A percentile compares a stretch with the other conserved stretches of the same genome.
phyloP scores from a whole-genome alignment of 306 rosid genomes.

The Vigna nakashimae region DNA sequence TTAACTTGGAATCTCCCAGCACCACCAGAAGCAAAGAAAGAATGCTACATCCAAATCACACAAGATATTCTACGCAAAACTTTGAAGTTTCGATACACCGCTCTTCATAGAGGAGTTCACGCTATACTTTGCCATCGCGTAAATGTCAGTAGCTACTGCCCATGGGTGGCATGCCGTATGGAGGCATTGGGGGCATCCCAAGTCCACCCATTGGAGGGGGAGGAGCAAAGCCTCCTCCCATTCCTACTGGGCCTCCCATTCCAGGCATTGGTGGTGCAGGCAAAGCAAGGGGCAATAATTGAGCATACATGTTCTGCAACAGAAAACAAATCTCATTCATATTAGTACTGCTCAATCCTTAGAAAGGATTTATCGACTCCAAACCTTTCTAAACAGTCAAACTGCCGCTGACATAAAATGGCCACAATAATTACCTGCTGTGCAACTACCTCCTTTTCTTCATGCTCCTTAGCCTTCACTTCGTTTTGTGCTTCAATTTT shows the following conservation, averaged over 20 bases:
- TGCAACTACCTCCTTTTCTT: slow-evolving; percentile 91
- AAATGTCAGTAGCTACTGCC: slow-evolving; percentile 77
- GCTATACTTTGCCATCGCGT: slow-evolving; percentile 30
- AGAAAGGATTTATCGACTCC: neutral
- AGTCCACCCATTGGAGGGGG: slow-evolving; percentile 84
- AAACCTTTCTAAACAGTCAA: slow-evolving; percentile 30
- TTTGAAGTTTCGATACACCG: slow-evolving; percentile 52
- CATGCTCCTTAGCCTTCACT: slow-evolving; percentile 81
- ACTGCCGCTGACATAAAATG: neutral
- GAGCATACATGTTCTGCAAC: slow-evolving; percentile 99
- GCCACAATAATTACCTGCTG: slow-evolving; percentile 76
- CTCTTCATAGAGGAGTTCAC: slow-evolving; percentile 43
- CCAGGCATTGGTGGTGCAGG: slow-evolving; percentile 99
- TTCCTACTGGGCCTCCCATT: slow-evolving; percentile 76
- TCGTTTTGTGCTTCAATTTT: slow-evolving; percentile 82
- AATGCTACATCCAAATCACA: slow-evolving; percentile 54
- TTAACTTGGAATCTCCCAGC: slow-evolving; percentile 53
- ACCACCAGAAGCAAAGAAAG: slow-evolving; percentile 49
- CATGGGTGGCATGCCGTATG: slow-evolving; percentile 99
- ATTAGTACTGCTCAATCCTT: slow-evolving; percentile 5
- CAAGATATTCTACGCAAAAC: slow-evolving; percentile 40
- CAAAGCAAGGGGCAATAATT: slow-evolving; percentile 95
- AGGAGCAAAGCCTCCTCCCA: slow-evolving; percentile 79
- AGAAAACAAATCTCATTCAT: slow-evolving; percentile 38
- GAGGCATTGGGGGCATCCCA: slow-evolving; percentile 99